phyloP scores from a whole-genome alignment of 257 asterid genomes.

The Penstemon eatonii region DNA sequence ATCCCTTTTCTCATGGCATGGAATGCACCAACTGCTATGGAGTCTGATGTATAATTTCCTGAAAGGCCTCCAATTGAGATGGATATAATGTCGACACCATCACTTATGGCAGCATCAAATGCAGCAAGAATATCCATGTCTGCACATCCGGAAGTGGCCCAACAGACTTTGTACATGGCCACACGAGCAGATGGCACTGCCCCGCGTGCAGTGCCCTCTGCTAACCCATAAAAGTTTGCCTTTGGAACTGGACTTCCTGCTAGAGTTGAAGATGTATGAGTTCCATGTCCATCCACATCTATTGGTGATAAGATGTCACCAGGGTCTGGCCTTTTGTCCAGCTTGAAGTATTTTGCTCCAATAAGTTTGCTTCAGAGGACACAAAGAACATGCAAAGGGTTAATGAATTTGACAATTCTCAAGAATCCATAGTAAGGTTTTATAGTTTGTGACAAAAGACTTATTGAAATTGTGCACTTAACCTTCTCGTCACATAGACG shows the following conservation, averaged over 20 bases:
- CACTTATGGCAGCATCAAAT: constrained; percentile 80
- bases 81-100: constrained; percentile 89
- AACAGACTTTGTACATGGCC: constrained; percentile 87
- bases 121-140: constrained; percentile 93
- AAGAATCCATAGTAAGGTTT: too few species aligned
- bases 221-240: constrained; percentile 75
- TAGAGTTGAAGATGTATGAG: constrained; percentile 89
- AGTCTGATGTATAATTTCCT: constrained; percentile 55
- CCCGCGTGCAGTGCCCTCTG: constrained; percentile 82
- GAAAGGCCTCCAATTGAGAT: constrained; percentile 72
- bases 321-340: constrained; percentile 53
- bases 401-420: too few species aligned
- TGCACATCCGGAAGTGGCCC: constrained; percentile 65
- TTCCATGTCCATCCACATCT: constrained; percentile 87
- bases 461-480: too few species aligned
- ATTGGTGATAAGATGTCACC: constrained; percentile 68
- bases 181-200: constrained; percentile 91
- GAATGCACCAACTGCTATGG: constrained; percentile 76
- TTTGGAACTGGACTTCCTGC: constrained; percentile 65
- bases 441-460: too few species aligned
- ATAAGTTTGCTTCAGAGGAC: constrained; percentile 67
- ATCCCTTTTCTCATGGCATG: constrained; percentile 83
- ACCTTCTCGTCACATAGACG: too few species aligned
- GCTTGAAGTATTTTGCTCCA: constrained; percentile 92
- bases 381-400: not conserved